Evolutionary conservation across 768 basidiomycete species (phyloP).

Genomic region (Lentinula aciculospora): DNA sequence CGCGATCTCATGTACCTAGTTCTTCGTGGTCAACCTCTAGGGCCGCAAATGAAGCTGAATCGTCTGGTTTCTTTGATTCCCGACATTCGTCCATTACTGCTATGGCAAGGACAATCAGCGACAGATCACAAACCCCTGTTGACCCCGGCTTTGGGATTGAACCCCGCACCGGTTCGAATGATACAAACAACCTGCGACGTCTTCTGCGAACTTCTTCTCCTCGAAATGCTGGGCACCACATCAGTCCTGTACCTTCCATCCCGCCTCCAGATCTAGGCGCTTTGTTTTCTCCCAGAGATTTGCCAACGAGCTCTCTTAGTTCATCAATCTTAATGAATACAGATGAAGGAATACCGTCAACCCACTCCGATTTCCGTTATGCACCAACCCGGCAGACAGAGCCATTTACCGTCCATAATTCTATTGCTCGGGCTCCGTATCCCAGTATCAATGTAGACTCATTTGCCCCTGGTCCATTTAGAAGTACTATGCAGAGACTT

Average conservation of each 20-base stretch:
- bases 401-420: neutral
- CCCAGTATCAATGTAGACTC: constrained; percentile 25
- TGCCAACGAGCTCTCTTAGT: neutral
- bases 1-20: neutral
- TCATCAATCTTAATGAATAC: neutral
- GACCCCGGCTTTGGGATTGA: neutral
- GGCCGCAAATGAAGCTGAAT: neutral
- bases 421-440: constrained; percentile 11
- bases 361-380: neutral
- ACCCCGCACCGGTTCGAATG: neutral
- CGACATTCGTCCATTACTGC: constrained; percentile 12
- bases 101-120: constrained; percentile 15
- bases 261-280: constrained; percentile 19
- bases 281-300: neutral
- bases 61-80: constrained; percentile 7
- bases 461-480: constrained; percentile 42
- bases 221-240: neutral
- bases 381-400: neutral
- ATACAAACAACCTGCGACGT: neutral
- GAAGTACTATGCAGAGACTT: constrained; percentile 38
- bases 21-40: constrained; percentile 3
- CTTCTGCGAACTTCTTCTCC: neutral
- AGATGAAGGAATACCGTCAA: neutral
- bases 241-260: constrained; percentile 11
- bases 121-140: neutral